phyloP scores from a whole-genome alignment of 208 protist species.

The Tritrichomonas musculus region DNA sequence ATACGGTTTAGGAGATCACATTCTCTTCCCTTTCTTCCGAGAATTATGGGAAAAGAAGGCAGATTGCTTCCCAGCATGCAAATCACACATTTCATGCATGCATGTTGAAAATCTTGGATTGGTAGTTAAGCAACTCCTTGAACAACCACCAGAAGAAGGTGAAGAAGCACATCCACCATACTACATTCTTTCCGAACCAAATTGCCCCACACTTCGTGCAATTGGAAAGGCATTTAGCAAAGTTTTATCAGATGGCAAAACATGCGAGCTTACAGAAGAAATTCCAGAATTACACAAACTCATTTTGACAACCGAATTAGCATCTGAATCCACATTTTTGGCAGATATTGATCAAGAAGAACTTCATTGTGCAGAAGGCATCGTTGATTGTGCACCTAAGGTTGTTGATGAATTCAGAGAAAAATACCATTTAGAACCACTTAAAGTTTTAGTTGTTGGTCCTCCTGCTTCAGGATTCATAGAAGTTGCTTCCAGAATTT shows the following conservation, averaged over 20 bases:
- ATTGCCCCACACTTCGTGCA: not conserved
- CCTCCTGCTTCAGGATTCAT: not conserved
- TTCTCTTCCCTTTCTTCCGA: not conserved
- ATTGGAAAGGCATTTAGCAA: not conserved
- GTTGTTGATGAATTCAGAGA: slow-evolving; percentile 32
- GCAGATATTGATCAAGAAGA: not conserved
- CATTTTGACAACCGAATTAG: not conserved
- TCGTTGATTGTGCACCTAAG: slow-evolving; percentile 14
- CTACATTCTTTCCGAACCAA: not conserved
- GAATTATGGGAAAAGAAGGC: not conserved
- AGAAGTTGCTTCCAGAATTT: not conserved
- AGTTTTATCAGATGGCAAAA: slow-evolving; percentile 3
- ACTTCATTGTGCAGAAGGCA: not conserved
- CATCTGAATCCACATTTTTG: not conserved
- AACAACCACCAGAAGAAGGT: not conserved
- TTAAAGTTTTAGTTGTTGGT: not conserved
- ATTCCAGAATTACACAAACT: slow-evolving; percentile 17
- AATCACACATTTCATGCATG: slow-evolving; percentile 25
- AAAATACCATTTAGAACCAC: not conserved
- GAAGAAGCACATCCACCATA: not conserved
- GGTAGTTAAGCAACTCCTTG: not conserved
- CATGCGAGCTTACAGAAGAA: not conserved
- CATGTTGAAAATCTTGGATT: slow-evolving; percentile 3
- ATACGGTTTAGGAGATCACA: not conserved
- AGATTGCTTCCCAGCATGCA: not conserved